Base-by-base conservation (phyloP, 1,139 yeast genomes). In the Magnusiomyces tetraspermus region DNA sequence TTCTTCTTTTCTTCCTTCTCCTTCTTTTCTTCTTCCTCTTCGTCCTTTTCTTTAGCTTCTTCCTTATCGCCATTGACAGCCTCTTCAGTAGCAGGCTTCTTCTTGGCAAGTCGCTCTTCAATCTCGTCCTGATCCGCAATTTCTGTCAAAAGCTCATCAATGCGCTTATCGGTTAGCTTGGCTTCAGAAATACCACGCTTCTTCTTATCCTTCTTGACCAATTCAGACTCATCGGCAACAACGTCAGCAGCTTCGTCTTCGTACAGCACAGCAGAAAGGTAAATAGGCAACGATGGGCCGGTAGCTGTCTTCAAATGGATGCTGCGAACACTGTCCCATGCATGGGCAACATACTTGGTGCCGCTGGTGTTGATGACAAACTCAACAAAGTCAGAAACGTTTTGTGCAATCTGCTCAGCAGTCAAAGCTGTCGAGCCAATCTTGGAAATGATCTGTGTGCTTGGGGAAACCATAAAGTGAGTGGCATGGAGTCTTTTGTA, bases 221-320 rank as follows among this genome's bases (percentile, higher is more conserved):
- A 61, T 33, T 62, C 60, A 11, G 66, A 61, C 47, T 70, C 57
- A 28, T 58, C 62, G 33, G 59, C 61, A 31, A 63, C 63, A 40
- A 67, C 67, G 52, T 73, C 70, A 49, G 68, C 78, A 33, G 71
- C 76, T n/a, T 69, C 70, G 28, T 49, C 47, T 23, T 52, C 55
- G 66, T 78, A 80, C 49, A 87, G 74, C 55, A 74, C 76, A 40
- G 83, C 83, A 48, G 84, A 74, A 63, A 83, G 79, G 70, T 75
- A 92, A 57, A 92, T 74, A 43, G 98, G 97, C 63, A 92, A 74
- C 22, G 92, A 79, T 28, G 97, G 96, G 24, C 96, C 86, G 46
- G 70, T 67, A 53, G 75, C 72, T 15, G 92, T 76, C 71, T 88
- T 88, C 59, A 90, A 68, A 68, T 80, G 80, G 46, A 88, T 71